Evolutionary conservation across 768 basidiomycete genomes (phyloP).

Genomic region (Mycena chlorophos): DNA sequence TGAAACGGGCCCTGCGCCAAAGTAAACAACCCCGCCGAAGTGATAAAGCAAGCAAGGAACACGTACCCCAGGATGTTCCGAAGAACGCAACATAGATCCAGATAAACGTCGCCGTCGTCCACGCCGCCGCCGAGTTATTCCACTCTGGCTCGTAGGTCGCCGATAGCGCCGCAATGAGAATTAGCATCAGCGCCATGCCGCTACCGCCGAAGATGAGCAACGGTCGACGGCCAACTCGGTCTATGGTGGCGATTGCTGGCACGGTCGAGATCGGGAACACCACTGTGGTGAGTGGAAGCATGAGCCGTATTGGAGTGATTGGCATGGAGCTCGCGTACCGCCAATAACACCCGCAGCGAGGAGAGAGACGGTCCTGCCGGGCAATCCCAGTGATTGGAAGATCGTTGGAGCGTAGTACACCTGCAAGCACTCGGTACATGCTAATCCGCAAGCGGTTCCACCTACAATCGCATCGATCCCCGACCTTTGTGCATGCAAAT

Average conservation of each 20-base stretch:
- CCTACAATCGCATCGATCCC: conserved; percentile 28
- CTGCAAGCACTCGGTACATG: neutral
- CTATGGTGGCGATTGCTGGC: conserved; percentile 37
- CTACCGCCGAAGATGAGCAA: conserved; percentile 39
- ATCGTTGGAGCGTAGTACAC: conserved; percentile 30
- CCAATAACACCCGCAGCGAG: conserved; percentile 44
- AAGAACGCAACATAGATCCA: conserved; percentile 42
- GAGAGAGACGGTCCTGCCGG: conserved; percentile 40
- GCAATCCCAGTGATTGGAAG: conserved; percentile 41
- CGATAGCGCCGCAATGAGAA: conserved; percentile 20
- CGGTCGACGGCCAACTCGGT: conserved; percentile 41
- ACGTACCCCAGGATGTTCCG: conserved; percentile 33
- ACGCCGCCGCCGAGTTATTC: conserved; percentile 26
- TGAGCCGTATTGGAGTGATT: neutral
- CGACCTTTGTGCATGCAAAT: conserved; percentile 18
- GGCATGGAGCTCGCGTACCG: conserved; percentile 23
- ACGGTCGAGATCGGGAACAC: conserved; percentile 35
- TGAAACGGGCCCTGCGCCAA: conserved; percentile 19
- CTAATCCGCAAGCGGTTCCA: conserved; percentile 9
- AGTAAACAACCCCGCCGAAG: conserved; percentile 7
- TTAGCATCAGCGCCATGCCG: conserved; percentile 30
- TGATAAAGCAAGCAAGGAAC: neutral
- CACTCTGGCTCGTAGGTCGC: conserved; percentile 25
- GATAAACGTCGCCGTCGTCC: conserved; percentile 35
- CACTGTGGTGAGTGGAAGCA: neutral